These are phyloP conservation scores for Eimeria praecox DNA, from an alignment of 169 alveolate genomes.

Conservation along the genomic window DNA sequence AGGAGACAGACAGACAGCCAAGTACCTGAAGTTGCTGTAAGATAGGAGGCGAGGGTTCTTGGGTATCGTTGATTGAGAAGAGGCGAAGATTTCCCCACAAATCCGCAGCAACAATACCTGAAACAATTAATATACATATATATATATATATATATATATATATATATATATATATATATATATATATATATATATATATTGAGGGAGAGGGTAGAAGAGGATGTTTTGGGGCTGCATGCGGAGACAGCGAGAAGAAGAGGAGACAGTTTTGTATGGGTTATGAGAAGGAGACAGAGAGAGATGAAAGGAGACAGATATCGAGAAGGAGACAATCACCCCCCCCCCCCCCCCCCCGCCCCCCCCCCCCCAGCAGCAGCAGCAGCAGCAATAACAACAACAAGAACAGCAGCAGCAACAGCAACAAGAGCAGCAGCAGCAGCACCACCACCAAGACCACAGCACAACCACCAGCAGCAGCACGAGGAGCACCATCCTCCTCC, in stretches of 20 bases:
- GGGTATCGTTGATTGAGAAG: conserved; percentile 40
- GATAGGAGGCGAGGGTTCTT: conserved; percentile 12
- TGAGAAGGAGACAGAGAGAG: not conserved
- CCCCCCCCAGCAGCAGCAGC: too few relatives aligned
- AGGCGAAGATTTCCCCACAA: conserved; percentile 70
- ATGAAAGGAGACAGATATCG: not conserved
- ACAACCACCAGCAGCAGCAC: too few relatives aligned
- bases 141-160: not conserved
- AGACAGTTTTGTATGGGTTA: not conserved
- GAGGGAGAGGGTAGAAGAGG: not conserved
- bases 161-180: not conserved
- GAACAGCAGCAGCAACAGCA: too few relatives aligned
- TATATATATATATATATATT: not conserved
- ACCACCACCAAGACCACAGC: too few relatives aligned
- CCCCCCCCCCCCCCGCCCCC: too few relatives aligned
- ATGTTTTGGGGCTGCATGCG: too few relatives aligned
- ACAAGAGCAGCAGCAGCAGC: too few relatives aligned
- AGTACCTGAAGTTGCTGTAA: conserved; percentile 57
- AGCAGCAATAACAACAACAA: too few relatives aligned
- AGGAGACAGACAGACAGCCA: too few relatives aligned
- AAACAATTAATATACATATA: not conserved
- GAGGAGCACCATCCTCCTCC: too few relatives aligned
- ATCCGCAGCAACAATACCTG: conserved; percentile 71
- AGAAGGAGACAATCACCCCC: too few relatives aligned
- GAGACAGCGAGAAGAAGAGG: too few relatives aligned